Base-by-base conservation (phyloP, 2,329 filamentous ascomycete species). In the Daldinia eschscholtzii region DNA sequence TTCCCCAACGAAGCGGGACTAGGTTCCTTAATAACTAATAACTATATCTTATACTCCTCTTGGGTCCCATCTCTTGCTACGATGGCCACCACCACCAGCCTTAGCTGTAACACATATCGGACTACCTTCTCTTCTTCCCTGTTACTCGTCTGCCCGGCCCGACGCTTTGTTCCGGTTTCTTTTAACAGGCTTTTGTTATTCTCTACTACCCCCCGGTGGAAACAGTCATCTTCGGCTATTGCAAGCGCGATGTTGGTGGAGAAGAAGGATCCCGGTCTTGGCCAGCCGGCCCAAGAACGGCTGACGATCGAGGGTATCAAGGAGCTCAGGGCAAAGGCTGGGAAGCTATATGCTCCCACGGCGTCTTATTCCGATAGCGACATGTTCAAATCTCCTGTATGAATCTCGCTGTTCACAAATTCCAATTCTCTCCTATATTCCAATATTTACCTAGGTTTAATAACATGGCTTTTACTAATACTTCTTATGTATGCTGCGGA, bases 291-390 rank as follows among this genome's bases (percentile, higher is more conserved):
- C 26, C 50, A 62, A 23, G 74, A 77, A 61, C 76, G 73, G 18
- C 63, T 93, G 75, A 90, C 89, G 48, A 80, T 93, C 77, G 86
- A 90, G 73, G 88, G 88, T 68, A 89, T 97, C 64, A 80, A 87
- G 61, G 88, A 87, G 42, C 85, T 91, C 73, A 88, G 95, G 56
- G 87, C 86, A 68, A 92, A 91, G 75, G 87, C 88, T n/a, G 91
- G 91, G 2, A 89, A 88, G 75, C 84, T 96, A 42, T 85, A 92
- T 70, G 92, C 90, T 18, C 92, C 92, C 41, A 87, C 93, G 53
- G 95, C 94, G 35, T 92, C 93, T 9, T 86, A 87, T 57, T 91
- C 92, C 2, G 90, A 91, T 79, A 93, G 92, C 79, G 91, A 94
- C 75, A 89, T 92, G 84, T 98, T 97, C 81, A 96, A 96, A 81